Percentiles rank a stretch among this genome's conserved stretches.
Evolutionary conservation across 2,329 filamentous ascomycete species (phyloP).

Genomic region (Xylariaceae sp.): DNA sequence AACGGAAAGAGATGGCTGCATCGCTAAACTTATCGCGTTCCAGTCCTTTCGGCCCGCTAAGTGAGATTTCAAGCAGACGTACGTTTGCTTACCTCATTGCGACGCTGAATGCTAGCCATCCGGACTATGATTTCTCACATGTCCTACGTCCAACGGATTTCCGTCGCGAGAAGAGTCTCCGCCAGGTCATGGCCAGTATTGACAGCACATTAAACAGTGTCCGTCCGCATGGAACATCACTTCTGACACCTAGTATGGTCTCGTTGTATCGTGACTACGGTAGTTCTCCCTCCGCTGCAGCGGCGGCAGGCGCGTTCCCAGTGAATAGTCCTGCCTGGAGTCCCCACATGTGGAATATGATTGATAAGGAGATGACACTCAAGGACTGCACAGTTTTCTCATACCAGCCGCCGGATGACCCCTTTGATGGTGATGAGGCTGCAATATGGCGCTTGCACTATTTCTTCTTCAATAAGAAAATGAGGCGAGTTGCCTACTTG

Average conservation of each 20-base stretch:
- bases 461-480: conserved; percentile 94
- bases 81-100: conserved; percentile 97
- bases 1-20: conserved; percentile 71
- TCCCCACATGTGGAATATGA: conserved; percentile 86
- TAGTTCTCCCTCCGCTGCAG: conserved; percentile 46
- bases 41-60: conserved; percentile 90
- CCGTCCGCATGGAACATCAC: conserved; percentile 63
- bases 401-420: conserved; percentile 87
- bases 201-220: conserved; percentile 89
- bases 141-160: conserved; percentile 90
- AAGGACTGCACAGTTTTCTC: conserved; percentile 88
- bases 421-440: conserved; percentile 89
- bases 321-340: conserved; percentile 73
- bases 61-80: conserved; percentile 84
- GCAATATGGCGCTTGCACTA: conserved; percentile 96
- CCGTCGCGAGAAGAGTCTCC: conserved; percentile 78
- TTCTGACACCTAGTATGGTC: conserved; percentile 44
- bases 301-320: conserved; percentile 46
- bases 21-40: conserved; percentile 79
- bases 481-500: conserved; percentile 92
- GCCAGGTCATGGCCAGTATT: conserved; percentile 82
- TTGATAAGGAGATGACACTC: conserved; percentile 94
- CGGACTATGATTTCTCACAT: conserved; percentile 96
- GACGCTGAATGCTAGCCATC: conserved; percentile 92
- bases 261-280: conserved; percentile 48